Evolutionary conservation across 768 basidiomycete species (phyloP).

Genomic region (Paxillus ammoniavirescens): DNA sequence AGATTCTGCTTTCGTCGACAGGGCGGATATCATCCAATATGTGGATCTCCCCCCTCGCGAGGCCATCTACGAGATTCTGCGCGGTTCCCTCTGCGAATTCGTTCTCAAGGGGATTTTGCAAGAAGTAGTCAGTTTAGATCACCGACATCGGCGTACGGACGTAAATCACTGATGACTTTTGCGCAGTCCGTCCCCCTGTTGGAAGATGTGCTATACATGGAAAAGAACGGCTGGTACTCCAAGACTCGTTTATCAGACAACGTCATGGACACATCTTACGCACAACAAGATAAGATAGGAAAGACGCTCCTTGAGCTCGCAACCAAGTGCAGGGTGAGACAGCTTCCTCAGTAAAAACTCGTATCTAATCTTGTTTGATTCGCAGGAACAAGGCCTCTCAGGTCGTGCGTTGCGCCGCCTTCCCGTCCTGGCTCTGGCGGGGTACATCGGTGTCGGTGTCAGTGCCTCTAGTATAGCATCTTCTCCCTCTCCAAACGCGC

Average conservation of each 20-base stretch:
- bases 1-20: constrained; percentile 96
- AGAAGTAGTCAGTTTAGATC: constrained; percentile 47
- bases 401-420: constrained; percentile 89
- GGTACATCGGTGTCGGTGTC: constrained; percentile 62
- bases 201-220: constrained; percentile 42
- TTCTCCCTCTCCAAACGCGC: constrained; percentile 1
- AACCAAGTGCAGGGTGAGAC: constrained; percentile 70
- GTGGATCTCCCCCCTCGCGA: constrained; percentile 88
- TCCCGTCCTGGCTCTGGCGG: constrained; percentile 91
- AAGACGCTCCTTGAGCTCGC: constrained; percentile 67
- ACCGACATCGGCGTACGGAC: neutral
- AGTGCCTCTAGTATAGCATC: constrained; percentile 14
- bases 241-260: constrained; percentile 6
- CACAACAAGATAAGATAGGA: constrained; percentile 53
- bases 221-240: constrained; percentile 12
- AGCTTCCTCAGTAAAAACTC: neutral
- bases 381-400: constrained; percentile 76
- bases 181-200: constrained; percentile 61
- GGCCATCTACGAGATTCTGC: constrained; percentile 91
- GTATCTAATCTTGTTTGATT: neutral
- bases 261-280: constrained; percentile 33
- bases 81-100: constrained; percentile 79
- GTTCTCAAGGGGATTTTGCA: constrained; percentile 69
- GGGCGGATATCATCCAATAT: constrained; percentile 96
- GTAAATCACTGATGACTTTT: constrained; percentile 2